Evolutionary conservation across 2,329 filamentous ascomycete species (phyloP).

Genomic region (Alternaria dauci): DNA sequence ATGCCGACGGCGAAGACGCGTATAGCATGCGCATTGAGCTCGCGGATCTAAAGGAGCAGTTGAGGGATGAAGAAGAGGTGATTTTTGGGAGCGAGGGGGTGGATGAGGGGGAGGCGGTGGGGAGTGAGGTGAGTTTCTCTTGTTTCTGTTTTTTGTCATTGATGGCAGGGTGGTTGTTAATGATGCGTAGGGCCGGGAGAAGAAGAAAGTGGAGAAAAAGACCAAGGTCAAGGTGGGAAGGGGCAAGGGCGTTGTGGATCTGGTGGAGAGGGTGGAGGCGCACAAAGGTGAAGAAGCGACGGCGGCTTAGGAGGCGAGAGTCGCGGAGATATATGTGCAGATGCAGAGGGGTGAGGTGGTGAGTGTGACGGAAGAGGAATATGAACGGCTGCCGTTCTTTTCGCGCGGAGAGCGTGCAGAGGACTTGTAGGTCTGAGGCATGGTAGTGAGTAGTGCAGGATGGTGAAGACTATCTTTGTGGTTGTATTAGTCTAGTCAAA

Average conservation of each 20-base stretch:
- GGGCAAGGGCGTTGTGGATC: slow-evolving; percentile 77
- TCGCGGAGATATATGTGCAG: too few relatives aligned
- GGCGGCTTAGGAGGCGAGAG: slow-evolving; percentile 9
- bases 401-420: too few relatives aligned
- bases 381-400: too few relatives aligned
- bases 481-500: too few relatives aligned
- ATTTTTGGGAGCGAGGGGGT: slow-evolving; percentile 46
- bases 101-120: slow-evolving; percentile 47
- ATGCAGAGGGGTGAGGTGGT: too few relatives aligned
- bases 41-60: slow-evolving; percentile 62
- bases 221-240: slow-evolving; percentile 84
- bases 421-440: too few relatives aligned
- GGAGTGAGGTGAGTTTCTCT: slow-evolving; percentile 33
- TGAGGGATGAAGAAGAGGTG: slow-evolving; percentile 54
- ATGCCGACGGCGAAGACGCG: slow-evolving; percentile 96
- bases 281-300: slow-evolving; percentile 64
- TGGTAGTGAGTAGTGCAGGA: too few relatives aligned
- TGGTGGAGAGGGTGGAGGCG: slow-evolving; percentile 66
- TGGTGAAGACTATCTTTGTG: too few relatives aligned
- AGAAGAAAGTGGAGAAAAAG: slow-evolving; percentile 40
- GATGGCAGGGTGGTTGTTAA: too few relatives aligned
- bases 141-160: too few relatives aligned
- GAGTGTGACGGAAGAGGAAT: too few relatives aligned
- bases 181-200: slow-evolving; percentile 24
- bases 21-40: slow-evolving; percentile 93